Percentiles rank a stretch among this genome's conserved stretches.
Evolutionary conservation across 257 asterid genomes (phyloP).

Genomic region (Petrea volubilis): DNA sequence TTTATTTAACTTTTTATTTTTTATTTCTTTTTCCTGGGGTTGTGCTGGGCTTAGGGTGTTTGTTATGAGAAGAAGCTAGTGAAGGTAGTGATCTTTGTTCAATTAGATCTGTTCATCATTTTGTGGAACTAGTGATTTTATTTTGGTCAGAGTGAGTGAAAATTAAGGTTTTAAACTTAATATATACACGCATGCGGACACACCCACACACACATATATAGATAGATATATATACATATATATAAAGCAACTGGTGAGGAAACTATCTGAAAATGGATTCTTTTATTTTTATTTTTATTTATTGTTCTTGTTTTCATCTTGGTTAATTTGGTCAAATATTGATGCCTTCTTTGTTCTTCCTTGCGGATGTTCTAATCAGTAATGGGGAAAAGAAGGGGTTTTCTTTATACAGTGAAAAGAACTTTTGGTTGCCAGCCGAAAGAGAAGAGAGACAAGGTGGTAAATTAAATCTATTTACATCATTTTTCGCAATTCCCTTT

Average conservation of each 20-base stretch:
- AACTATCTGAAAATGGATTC: conserved; percentile 2
- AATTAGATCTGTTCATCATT: conserved; percentile 33
- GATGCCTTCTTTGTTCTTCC: neutral
- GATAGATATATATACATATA: too few species aligned
- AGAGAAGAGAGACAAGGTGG: conserved; percentile 64
- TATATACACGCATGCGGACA: too few species aligned
- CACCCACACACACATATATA: too few species aligned
- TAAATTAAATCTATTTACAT: neutral
- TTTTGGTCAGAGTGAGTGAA: neutral
- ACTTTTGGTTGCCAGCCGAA: conserved; percentile 52
- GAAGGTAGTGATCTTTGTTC: neutral
- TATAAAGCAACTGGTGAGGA: neutral
- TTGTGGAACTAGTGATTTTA: conserved; percentile 14
- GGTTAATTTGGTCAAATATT: neutral
- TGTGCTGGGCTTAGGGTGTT: too few species aligned
- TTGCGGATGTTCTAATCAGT: conserved; percentile 23
- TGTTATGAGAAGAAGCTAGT: neutral
- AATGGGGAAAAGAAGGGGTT: conserved; percentile 72
- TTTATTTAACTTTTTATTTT: neutral
- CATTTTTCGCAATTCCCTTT: neutral
- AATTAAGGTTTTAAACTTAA: neutral
- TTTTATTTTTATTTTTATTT: neutral
- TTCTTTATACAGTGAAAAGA: conserved; percentile 53
- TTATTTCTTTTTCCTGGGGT: neutral
- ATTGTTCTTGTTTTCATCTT: neutral